Evolutionary conservation across 2,329 filamentous ascomycete species (phyloP).

Genomic region (Annulohypoxylon truncatum): DNA sequence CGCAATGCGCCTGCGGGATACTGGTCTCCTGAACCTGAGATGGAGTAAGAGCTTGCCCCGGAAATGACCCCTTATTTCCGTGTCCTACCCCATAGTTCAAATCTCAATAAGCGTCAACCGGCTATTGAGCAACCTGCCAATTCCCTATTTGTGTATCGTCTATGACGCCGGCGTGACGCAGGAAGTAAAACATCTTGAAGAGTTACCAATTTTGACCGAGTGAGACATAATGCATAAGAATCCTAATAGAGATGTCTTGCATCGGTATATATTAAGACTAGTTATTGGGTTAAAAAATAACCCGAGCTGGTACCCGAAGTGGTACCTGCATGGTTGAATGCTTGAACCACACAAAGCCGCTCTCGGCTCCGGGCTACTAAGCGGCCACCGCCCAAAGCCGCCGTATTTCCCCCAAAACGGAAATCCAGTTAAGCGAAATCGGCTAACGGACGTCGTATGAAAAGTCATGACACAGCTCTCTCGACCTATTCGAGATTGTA

Average conservation of each 20-base stretch:
- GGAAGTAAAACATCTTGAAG: not conserved
- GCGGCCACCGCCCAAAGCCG: not conserved
- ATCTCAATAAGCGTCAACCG: not conserved
- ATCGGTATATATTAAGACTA: not conserved
- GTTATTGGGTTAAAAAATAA: not conserved
- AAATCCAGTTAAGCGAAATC: constrained; percentile 25
- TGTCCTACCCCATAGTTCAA: not conserved
- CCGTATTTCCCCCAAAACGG: not conserved
- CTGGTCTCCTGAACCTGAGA: not conserved
- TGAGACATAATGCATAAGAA: constrained; percentile 1
- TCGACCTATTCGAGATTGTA: not conserved
- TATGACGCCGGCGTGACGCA: not conserved
- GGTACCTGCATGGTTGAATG: not conserved
- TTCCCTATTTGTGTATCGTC: not conserved
- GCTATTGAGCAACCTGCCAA: not conserved
- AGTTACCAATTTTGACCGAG: not conserved
- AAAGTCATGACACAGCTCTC: not conserved
- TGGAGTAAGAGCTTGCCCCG: not conserved
- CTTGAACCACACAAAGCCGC: constrained; percentile 11
- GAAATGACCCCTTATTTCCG: not conserved
- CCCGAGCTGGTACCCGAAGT: not conserved
- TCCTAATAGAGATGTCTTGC: not conserved
- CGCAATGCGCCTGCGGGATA: not conserved
- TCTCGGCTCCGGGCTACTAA: constrained; percentile 29
- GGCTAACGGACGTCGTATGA: constrained; percentile 25